Conservation (phyloP, 257 asterid genomes). For the Penstemon eatonii region DNA sequence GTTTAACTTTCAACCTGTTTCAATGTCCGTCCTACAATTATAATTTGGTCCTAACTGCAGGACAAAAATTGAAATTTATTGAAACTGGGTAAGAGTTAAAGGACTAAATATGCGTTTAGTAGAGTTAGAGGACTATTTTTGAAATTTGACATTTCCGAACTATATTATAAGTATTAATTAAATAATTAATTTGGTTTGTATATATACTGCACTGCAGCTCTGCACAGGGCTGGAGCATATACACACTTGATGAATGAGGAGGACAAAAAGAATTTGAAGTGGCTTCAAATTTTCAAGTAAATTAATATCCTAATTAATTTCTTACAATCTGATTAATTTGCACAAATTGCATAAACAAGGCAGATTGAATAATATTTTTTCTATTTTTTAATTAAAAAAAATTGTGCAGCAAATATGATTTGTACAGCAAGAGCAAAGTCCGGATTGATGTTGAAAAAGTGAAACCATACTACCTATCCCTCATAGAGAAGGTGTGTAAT, state of each 20-base stretch:
- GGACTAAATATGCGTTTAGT: too few species aligned
- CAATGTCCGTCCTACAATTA: too few species aligned
- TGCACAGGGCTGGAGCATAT: slow-evolving; percentile 50
- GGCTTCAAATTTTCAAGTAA: slow-evolving; percentile 56
- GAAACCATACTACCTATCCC: slow-evolving; percentile 70
- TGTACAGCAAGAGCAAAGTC: slow-evolving; percentile 57
- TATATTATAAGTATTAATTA: too few species aligned
- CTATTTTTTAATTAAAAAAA: not conserved
- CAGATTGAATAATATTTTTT: too few species aligned
- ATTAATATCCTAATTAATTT: not conserved
- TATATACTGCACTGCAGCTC: slow-evolving; percentile 28
- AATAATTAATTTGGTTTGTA: not conserved
- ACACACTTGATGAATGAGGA: slow-evolving; percentile 56
- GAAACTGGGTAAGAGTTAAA: too few species aligned
- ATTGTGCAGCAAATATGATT: slow-evolving; percentile 47
- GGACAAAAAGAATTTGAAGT: slow-evolving; percentile 47
- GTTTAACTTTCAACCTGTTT: too few species aligned
- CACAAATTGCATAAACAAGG: too few species aligned
- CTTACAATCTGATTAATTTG: too few species aligned
- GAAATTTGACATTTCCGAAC: too few species aligned
- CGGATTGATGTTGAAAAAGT: slow-evolving; percentile 38
- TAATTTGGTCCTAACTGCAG: too few species aligned
- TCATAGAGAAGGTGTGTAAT: slow-evolving; percentile 56
- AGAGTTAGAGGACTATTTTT: too few species aligned
- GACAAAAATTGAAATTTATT: too few species aligned